Evolutionary conservation across 2,329 filamentous ascomycete genomes (phyloP).

Genomic region (Raffaelea arxii): DNA sequence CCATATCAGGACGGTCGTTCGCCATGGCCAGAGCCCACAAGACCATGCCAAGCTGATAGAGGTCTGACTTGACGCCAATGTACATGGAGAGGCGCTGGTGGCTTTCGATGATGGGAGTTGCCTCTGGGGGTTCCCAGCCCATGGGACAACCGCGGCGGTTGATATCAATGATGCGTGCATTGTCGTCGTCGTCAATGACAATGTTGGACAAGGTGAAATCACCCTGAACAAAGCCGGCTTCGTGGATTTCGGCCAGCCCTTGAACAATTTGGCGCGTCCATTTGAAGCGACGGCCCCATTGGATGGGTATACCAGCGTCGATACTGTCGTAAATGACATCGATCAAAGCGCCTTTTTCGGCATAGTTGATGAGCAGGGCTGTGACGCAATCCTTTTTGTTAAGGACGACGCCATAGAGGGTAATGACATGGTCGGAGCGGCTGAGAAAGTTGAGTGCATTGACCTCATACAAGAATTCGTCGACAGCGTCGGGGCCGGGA

Average conservation of each 20-base stretch:
- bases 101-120: constrained; percentile 73
- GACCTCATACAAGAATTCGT: constrained; percentile 95
- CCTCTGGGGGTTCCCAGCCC: constrained; percentile 94
- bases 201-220: constrained; percentile 98
- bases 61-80: constrained; percentile 93
- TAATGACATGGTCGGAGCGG: constrained; percentile 67
- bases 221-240: constrained; percentile 91
- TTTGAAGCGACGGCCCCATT: constrained; percentile 66
- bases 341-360: constrained; percentile 76
- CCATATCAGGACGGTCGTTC: constrained; percentile 80
- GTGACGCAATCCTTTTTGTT: constrained; percentile 74
- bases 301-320: constrained; percentile 44
- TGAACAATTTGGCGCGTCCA: constrained; percentile 90
- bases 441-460: constrained; percentile 79
- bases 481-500: constrained; percentile 85
- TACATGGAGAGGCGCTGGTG: constrained; percentile 92
- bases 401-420: constrained; percentile 78
- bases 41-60: constrained; percentile 95
- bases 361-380: constrained; percentile 81
- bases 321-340: constrained; percentile 78
- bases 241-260: constrained; percentile 86
- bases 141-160: constrained; percentile 95
- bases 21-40: constrained; percentile 84
- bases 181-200: constrained; percentile 72
- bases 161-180: constrained; percentile 97